Base-by-base conservation (phyloP, 345 rosid genomes). In the Citrus trifoliata region DNA sequence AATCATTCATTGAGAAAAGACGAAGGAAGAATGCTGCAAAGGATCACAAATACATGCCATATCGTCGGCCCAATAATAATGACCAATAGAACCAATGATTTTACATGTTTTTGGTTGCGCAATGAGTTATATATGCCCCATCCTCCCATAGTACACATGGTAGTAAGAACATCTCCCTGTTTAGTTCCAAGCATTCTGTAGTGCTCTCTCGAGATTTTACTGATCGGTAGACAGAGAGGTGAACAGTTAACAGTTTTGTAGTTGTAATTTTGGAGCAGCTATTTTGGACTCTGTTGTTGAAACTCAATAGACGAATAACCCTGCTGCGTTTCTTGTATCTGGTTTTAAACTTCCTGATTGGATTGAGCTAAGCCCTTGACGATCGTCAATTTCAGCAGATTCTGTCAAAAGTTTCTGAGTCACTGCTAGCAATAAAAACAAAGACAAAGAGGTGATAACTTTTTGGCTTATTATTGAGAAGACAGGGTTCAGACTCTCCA, bases 11-110 rank as follows among this genome's bases (percentile, higher is more conserved):
- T 7, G 97, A 94, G 89, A 93, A 96, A 82, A 87, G 77, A 71
- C 90, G 99, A 81, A 89, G 83, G 91, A 96, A 90, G 87, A 93
- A 93, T 82, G 98, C 99, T 73, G 83, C 98, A 0, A 96, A 96
- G 85, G 99, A 96, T 79, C 97, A 89, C 60, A 84, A 93, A 78
- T 94, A 68, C 89, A 84, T 94, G 90, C 98, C 99, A 18, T 93
- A 94, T 76, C 93, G 95, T 55, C 87, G 93, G 53, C 76, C 88
- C 9, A 75, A 80, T n/a, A 55, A 3, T 0, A 87, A 83, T 58
- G 85, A 85, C 53, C 65, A 79, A 84, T 81, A 76, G 83, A 81
- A 68, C 8, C 19, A 46, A 27, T 27, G 5, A 18, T 40, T 25
- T 42, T 40, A 27, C 19, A 64, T 55, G 28, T 27, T 69, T 66